Base-by-base conservation (phyloP, 176 grass and related monocot species). In the Lolium perenne region DNA sequence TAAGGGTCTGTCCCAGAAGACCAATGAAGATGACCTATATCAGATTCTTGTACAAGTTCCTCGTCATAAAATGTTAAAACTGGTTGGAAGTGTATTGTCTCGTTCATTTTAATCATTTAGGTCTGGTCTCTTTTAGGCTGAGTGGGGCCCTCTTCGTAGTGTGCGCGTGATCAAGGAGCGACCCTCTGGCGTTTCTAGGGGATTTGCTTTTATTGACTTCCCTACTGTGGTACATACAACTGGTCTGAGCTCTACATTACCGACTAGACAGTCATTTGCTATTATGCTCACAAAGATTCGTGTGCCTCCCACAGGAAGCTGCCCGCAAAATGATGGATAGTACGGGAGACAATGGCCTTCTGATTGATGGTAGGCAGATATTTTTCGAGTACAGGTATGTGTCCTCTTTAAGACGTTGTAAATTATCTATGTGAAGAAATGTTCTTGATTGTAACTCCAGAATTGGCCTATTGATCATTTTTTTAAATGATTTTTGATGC, bases 141-240 rank as follows among this genome's bases (percentile, higher is more conserved):
- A 99, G 89, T 99, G 94, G 94, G 94, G 97, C 38, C 97, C 97
- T 83, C 90, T 99, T 74, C 92, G 82, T 83, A 95, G 91, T 91
- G 94, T 93, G 50, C 97, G 97, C 51, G 90, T 99, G 74, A 99
- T 99, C 82, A 99, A 92, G 88, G 97, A 99, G 80, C 80, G 97
- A 54, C 91, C 85, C 87, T 94, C 92, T 87, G 94, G 94, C 77
- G 48, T 95, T 22, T 96, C 97, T 21, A 85, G 94, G 15, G 94
- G 97, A 72, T 99, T 96, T 96, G 97, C 97, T 84, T 99, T 99
- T 94, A 91, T 99, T 35, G 97, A 99, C 82, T 96, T 99, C 23
- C 90, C 90, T 72, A 94, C 90, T 56, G 94, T 99, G 93, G 97
- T 99, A 96, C 58, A 2, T 85, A 67, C 63, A 51, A 79, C 7